phyloP scores from a whole-genome alignment of 1,284 basidiomycete genomes.

The Hypsizygus ulmarius region DNA sequence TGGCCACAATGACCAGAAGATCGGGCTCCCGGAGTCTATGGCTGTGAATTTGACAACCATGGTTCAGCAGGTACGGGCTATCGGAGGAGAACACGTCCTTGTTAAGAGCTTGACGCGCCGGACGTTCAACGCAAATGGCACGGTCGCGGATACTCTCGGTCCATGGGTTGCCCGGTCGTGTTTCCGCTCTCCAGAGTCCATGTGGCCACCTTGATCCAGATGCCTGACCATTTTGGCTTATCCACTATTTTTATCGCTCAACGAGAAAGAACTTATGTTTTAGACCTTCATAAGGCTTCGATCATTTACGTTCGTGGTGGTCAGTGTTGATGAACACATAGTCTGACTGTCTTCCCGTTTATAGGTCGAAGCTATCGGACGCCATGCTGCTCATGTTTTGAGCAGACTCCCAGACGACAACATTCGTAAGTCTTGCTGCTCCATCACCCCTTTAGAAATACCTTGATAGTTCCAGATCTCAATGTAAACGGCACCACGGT shows the following conservation, averaged over 20 bases:
- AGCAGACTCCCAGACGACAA: conserved; percentile 39
- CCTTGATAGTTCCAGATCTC: conserved; percentile 23
- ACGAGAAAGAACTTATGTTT: conserved; percentile 35
- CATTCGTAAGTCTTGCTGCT: conserved; percentile 30
- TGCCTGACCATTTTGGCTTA: not conserved
- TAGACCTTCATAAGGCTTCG: conserved; percentile 42
- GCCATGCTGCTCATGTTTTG: conserved; percentile 38
- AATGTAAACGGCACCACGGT: conserved; percentile 37
- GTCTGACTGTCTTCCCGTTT: not conserved
- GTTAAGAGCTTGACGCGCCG: conserved; percentile 42
- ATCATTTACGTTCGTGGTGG: conserved; percentile 33
- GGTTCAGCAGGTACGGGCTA: conserved; percentile 35
- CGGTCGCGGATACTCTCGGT: conserved; percentile 37
- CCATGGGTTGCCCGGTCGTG: conserved; percentile 41
- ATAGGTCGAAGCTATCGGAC: conserved; percentile 38
- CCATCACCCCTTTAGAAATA: not conserved
- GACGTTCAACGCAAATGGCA: conserved; percentile 37
- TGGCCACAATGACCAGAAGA: conserved; percentile 47
- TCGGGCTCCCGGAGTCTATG: conserved; percentile 45
- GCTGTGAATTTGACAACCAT: conserved; percentile 41
- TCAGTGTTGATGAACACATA: not conserved
- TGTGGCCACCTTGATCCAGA: not conserved
- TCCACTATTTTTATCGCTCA: conserved; percentile 37
- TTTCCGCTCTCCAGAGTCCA: not conserved
- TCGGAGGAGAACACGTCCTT: conserved; percentile 41